Percentiles rank a stretch among this genome's conserved stretches.
These are phyloP conservation scores for Fistulifera pelliculosa DNA, from an alignment of 108 stramenopile genomes.

Conservation along the genomic window DNA sequence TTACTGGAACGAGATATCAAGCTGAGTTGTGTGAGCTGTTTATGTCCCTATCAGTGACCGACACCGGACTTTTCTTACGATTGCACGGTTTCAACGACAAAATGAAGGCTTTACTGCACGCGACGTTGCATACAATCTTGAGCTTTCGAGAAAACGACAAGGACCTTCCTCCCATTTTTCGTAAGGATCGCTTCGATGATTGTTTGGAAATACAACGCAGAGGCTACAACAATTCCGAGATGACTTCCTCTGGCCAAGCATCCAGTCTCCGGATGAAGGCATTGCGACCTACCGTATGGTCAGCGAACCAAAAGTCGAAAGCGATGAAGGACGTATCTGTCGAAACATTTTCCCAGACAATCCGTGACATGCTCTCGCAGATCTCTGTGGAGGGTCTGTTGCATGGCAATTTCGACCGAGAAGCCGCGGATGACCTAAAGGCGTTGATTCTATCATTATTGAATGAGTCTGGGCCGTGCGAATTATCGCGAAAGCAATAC, in stretches of 20 bases:
- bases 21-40: slow-evolving; percentile 67
- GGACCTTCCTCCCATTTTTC: slow-evolving; percentile 41
- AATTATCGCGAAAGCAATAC: slow-evolving; percentile 54
- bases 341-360: slow-evolving; percentile 34
- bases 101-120: slow-evolving; percentile 39
- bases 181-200: slow-evolving; percentile 49
- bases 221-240: slow-evolving; percentile 50
- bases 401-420: slow-evolving; percentile 54
- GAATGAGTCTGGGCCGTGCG: slow-evolving; percentile 21
- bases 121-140: slow-evolving; percentile 39
- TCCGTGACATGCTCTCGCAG: slow-evolving; percentile 30
- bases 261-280: slow-evolving; percentile 53
- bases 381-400: slow-evolving; percentile 54
- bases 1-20: slow-evolving; percentile 63
- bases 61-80: slow-evolving; percentile 65
- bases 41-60: slow-evolving; percentile 39
- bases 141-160: slow-evolving; percentile 39
- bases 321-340: slow-evolving; percentile 37
- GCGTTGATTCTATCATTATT: slow-evolving; percentile 23
- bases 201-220: slow-evolving; percentile 56
- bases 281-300: slow-evolving; percentile 45
- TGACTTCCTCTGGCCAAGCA: slow-evolving; percentile 44
- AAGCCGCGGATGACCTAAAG: slow-evolving; percentile 39
- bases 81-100: slow-evolving; percentile 76
- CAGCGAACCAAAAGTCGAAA: slow-evolving; percentile 42